Conservation (phyloP, 371 early-diverging fungal species). For the Nematocida sp. region DNA sequence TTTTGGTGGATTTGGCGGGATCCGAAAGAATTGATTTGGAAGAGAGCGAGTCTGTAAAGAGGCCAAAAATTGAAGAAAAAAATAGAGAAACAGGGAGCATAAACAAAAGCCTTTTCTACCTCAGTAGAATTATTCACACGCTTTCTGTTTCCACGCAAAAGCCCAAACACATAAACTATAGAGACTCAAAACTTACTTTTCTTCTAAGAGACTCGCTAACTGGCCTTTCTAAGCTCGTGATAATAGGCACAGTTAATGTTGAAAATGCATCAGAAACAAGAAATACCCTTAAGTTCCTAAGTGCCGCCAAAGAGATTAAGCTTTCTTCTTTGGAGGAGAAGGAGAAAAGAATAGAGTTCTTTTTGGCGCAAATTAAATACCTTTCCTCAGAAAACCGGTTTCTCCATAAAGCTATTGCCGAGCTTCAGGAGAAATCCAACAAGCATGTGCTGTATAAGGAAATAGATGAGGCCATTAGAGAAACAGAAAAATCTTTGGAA, state of each 20-base stretch:
- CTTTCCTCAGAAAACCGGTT: constrained; percentile 60
- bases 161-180: constrained; percentile 70
- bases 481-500: not conserved
- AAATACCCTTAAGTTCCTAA: constrained; percentile 63
- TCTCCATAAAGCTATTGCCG: not conserved
- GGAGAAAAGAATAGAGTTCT: constrained; percentile 53
- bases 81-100: constrained; percentile 70
- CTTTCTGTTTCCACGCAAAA: constrained; percentile 68
- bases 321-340: constrained; percentile 57
- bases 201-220: constrained; percentile 71
- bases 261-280: constrained; percentile 58
- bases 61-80: constrained; percentile 16
- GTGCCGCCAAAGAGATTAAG: constrained; percentile 62
- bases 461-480: not conserved
- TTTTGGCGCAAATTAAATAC: constrained; percentile 54
- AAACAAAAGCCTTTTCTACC: constrained; percentile 71
- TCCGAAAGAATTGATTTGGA: constrained; percentile 69
- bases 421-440: too few relatives aligned
- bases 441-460: too few relatives aligned
- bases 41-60: not conserved
- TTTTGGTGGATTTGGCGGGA: constrained; percentile 74
- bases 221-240: constrained; percentile 71
- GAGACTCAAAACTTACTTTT: constrained; percentile 73
- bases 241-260: constrained; percentile 68
- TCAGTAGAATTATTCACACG: constrained; percentile 72